Evolutionary conservation across 2,329 filamentous ascomycete genomes (phyloP).

Genomic region (Paraphaeosphaeria sporulosa): DNA sequence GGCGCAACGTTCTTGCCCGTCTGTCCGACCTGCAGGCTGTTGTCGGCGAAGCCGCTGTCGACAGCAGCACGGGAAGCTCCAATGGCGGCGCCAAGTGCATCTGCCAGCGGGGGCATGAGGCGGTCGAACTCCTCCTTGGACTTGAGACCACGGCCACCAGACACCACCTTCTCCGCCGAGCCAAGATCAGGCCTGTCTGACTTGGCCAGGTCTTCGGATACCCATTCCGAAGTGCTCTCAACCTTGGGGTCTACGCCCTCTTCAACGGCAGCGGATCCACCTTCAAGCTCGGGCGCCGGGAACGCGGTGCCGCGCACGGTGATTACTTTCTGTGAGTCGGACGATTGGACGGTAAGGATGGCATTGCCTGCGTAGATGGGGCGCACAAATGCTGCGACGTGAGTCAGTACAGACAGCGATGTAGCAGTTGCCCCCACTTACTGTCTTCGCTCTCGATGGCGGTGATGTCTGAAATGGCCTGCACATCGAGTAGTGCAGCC

Average conservation of each 20-base stretch:
- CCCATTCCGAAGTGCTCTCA: conserved; percentile 79
- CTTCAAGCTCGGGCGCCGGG: conserved; percentile 73
- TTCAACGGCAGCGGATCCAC: conserved; percentile 78
- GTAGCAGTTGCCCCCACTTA: conserved; percentile 47
- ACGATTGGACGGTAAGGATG: conserved; percentile 92
- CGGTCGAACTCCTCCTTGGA: conserved; percentile 97
- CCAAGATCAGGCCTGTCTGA: conserved; percentile 93
- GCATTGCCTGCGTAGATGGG: conserved; percentile 98
- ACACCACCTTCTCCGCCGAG: conserved; percentile 89
- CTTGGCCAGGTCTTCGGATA: conserved; percentile 91
- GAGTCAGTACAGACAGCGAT: conserved; percentile 13
- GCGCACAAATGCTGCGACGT: conserved; percentile 75
- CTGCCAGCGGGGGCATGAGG: conserved; percentile 89
- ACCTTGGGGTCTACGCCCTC: conserved; percentile 85
- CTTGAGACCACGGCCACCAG: conserved; percentile 92
- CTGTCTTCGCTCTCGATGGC: conserved; percentile 86
- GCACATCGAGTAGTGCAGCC: conserved; percentile 87
- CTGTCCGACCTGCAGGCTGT: conserved; percentile 97
- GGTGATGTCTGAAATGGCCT: conserved; percentile 93
- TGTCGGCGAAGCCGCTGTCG: conserved; percentile 97
- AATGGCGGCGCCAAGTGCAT: conserved; percentile 92
- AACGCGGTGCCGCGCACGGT: conserved; percentile 96
- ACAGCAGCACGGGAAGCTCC: conserved; percentile 94
- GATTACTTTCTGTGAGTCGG: conserved; percentile 83
- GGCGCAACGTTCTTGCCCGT: conserved; percentile 98